Evolutionary conservation across 2,329 filamentous ascomycete species (phyloP).

Genomic region (Intubia oerlemansii): DNA sequence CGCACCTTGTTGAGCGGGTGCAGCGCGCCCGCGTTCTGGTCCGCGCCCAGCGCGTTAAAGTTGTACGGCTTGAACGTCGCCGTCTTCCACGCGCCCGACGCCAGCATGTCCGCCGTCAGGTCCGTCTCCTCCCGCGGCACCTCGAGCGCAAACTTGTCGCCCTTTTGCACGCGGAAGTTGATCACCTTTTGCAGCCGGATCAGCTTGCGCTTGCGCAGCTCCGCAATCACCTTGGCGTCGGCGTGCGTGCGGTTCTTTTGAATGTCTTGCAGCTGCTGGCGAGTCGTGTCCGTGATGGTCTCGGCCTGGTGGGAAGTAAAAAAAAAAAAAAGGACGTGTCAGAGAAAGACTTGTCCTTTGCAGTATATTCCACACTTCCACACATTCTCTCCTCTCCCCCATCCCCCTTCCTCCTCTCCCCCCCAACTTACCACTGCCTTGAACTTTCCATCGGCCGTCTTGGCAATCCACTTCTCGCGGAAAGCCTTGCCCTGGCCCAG

Average conservation of each 20-base stretch:
- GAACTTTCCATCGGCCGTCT: slow-evolving; percentile 31
- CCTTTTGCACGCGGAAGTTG: slow-evolving; percentile 67
- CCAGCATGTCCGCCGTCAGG: slow-evolving; percentile 80
- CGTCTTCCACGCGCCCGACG: slow-evolving; percentile 76
- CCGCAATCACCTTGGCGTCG: slow-evolving; percentile 55
- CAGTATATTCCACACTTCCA: too few species aligned
- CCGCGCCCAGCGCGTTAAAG: slow-evolving; percentile 31
- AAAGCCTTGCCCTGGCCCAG: slow-evolving; percentile 92
- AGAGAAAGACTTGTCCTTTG: too few species aligned
- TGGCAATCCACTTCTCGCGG: slow-evolving; percentile 51
- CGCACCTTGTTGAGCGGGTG: slow-evolving; percentile 82
- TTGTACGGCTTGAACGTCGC: slow-evolving; percentile 56
- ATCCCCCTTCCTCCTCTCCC: too few species aligned
- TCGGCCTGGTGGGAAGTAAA: too few species aligned
- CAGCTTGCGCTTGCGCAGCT: slow-evolving; percentile 84
- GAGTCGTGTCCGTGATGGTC: slow-evolving; percentile 60
- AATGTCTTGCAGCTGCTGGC: slow-evolving; percentile 53
- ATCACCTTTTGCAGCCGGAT: slow-evolving; percentile 68
- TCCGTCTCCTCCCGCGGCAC: slow-evolving; percentile 89
- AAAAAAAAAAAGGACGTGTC: too few species aligned
- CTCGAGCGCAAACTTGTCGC: slow-evolving; percentile 69
- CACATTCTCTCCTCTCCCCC: background rate
- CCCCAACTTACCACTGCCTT: too few species aligned
- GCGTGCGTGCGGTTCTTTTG: slow-evolving; percentile 42
- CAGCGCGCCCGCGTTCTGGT: slow-evolving; percentile 38